A percentile compares a stretch with the other conserved stretches of the same genome.
These are phyloP conservation scores for Sugiyamaella grinbergsii DNA, from an alignment of 1,139 yeast genomes.

Conservation along the genomic window DNA sequence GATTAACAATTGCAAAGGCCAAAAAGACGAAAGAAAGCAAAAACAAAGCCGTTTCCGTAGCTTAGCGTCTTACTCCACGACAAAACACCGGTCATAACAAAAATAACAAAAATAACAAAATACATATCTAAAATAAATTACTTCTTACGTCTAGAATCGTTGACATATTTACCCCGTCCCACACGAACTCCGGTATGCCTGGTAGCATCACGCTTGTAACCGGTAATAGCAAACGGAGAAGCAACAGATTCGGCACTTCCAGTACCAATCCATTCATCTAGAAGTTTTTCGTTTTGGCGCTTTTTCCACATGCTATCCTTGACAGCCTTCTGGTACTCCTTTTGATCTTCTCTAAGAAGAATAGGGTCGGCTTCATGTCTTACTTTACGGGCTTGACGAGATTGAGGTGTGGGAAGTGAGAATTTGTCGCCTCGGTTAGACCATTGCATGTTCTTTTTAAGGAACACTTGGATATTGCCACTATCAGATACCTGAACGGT, in stretches of 20 bases:
- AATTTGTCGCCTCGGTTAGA: constrained; percentile 81
- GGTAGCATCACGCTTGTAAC: constrained; percentile 46
- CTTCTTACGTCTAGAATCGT: constrained; percentile 54
- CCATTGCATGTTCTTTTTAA: constrained; percentile 94
- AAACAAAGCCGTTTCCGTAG: too few relatives aligned
- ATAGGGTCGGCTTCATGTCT: constrained; percentile 38
- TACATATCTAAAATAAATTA: constrained; percentile 4
- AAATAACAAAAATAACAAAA: too few relatives aligned
- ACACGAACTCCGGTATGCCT: constrained; percentile 73
- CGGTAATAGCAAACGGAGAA: constrained; percentile 83
- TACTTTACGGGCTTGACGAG: constrained; percentile 41
- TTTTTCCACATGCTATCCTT: constrained; percentile 88
- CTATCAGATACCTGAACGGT: constrained; percentile 82
- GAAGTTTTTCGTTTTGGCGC: constrained; percentile 78
- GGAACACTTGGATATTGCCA: constrained; percentile 86
- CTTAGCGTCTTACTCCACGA: too few relatives aligned
- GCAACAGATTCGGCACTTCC: constrained; percentile 89
- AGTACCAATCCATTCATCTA: constrained; percentile 90
- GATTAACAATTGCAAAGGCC: too few relatives aligned
- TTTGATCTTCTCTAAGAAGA: constrained; percentile 86
- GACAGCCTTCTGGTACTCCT: constrained; percentile 84
- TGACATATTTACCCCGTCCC: constrained; percentile 80
- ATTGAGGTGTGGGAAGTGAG: constrained; percentile 59
- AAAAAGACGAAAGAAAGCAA: too few relatives aligned
- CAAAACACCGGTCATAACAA: background rate